These are phyloP conservation scores for Tylopilus felleus DNA, from an alignment of 768 basidiomycete species.

Conservation along the genomic window DNA sequence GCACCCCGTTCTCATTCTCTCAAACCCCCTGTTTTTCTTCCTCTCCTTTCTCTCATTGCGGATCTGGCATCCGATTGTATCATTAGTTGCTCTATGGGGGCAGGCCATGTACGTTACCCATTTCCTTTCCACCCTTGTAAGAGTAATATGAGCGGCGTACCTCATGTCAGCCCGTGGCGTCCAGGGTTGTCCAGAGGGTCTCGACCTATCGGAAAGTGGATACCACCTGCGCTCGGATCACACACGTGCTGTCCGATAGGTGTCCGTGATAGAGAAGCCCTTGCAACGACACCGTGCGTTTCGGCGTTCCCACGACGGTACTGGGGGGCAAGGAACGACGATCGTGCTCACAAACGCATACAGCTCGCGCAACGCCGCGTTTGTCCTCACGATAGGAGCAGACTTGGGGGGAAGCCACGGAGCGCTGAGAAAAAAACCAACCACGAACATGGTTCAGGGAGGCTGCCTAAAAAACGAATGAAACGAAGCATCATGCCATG, in stretches of 20 bases:
- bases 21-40: background rate
- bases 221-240: background rate
- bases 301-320: background rate
- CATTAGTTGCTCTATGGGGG: constrained; percentile 9
- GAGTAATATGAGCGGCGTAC: background rate
- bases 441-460: background rate
- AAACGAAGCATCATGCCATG: too few species aligned
- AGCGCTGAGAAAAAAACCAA: background rate
- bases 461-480: too few species aligned
- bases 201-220: background rate
- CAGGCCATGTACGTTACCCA: constrained; percentile 7
- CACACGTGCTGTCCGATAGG: background rate
- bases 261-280: too few species aligned
- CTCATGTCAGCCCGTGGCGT: background rate
- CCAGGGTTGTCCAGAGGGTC: background rate
- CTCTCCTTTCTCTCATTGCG: background rate
- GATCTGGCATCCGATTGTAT: constrained; percentile 27
- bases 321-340: too few species aligned
- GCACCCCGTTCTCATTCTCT: background rate
- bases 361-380: background rate
- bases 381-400: background rate
- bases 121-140: background rate
- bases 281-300: background rate
- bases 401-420: background rate
- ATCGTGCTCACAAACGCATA: background rate